These are phyloP conservation scores for Daldinia sp. DNA, from an alignment of 2,329 filamentous ascomycete genomes.

Conservation along the genomic window DNA sequence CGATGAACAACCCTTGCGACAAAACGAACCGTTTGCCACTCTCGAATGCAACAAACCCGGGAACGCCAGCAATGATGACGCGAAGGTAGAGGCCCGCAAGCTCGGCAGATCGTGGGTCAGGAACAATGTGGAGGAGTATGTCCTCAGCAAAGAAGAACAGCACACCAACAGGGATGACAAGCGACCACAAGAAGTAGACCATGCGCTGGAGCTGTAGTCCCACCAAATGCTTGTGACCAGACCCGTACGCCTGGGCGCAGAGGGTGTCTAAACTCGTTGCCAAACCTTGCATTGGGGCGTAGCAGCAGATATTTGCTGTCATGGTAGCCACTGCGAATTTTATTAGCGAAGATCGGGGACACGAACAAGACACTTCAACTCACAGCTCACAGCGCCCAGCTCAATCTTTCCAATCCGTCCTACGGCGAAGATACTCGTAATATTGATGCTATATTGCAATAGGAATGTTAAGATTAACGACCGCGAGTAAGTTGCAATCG, in stretches of 20 bases:
- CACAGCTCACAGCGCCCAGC: slow-evolving; percentile 72
- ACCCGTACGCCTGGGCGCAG: slow-evolving; percentile 93
- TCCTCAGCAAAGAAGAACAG: slow-evolving; percentile 77
- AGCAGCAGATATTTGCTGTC: slow-evolving; percentile 83
- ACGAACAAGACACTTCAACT: slow-evolving; percentile 34
- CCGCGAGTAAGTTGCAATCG: slow-evolving; percentile 76
- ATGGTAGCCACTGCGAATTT: slow-evolving; percentile 70
- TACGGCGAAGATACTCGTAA: slow-evolving; percentile 82
- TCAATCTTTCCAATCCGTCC: slow-evolving; percentile 79
- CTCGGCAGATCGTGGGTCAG: slow-evolving; percentile 75
- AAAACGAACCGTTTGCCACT: slow-evolving; percentile 83
- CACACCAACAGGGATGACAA: slow-evolving; percentile 77
- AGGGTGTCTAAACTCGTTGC: slow-evolving; percentile 92
- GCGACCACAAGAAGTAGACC: slow-evolving; percentile 78
- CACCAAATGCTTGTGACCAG: slow-evolving; percentile 88
- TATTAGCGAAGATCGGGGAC: slow-evolving; percentile 32
- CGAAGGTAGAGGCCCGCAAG: slow-evolving; percentile 81
- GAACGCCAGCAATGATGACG: slow-evolving; percentile 76
- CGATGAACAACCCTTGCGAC: slow-evolving; percentile 84
- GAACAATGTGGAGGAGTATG: slow-evolving; percentile 74
- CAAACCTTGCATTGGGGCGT: slow-evolving; percentile 84
- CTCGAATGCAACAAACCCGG: slow-evolving; percentile 82
- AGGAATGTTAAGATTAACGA: slow-evolving; percentile 81
- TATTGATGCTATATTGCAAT: slow-evolving; percentile 86
- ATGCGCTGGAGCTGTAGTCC: slow-evolving; percentile 85